These are phyloP conservation scores for Geotrichum aggregatum DNA, from an alignment of 1,139 yeast species.

Conservation along the genomic window DNA sequence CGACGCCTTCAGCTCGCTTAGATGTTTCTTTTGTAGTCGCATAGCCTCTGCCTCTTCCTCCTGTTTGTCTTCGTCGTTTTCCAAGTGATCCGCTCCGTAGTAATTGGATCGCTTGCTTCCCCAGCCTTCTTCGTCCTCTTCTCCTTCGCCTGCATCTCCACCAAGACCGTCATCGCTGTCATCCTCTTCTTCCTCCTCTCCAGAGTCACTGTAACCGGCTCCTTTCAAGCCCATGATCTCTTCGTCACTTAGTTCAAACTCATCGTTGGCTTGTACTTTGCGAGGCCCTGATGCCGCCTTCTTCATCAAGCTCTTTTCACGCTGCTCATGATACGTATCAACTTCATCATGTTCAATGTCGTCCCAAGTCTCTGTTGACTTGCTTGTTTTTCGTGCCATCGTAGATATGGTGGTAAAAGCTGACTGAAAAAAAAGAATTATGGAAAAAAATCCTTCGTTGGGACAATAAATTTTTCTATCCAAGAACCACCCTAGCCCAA, in stretches of 20 bases:
- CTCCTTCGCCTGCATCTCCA: constrained; percentile 40
- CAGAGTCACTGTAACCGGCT: constrained; percentile 28
- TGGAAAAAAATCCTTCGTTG: not conserved
- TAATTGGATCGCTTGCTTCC: constrained; percentile 70
- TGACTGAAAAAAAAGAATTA: not conserved
- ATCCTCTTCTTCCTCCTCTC: constrained; percentile 32
- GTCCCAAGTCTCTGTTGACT: constrained; percentile 19
- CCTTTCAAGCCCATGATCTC: constrained; percentile 45
- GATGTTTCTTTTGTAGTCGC: constrained; percentile 78
- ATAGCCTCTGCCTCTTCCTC: constrained; percentile 85
- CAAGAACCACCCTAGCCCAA: not conserved
- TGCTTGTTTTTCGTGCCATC: constrained; percentile 18
- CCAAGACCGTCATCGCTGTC: constrained; percentile 34
- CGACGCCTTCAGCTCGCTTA: constrained; percentile 72
- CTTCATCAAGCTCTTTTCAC: constrained; percentile 12
- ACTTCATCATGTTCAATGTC: constrained; percentile 22
- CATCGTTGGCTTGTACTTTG: constrained; percentile 20
- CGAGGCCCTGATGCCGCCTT: constrained; percentile 15
- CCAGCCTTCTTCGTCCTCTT: constrained; percentile 65
- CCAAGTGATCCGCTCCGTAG: constrained; percentile 73
- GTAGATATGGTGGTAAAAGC: not conserved
- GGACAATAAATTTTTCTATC: not conserved
- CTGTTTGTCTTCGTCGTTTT: constrained; percentile 71
- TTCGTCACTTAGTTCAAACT: constrained; percentile 49
- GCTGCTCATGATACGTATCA: constrained; percentile 19